Conservation (phyloP, 768 basidiomycete genomes). For the Tulasnella sp. region DNA sequence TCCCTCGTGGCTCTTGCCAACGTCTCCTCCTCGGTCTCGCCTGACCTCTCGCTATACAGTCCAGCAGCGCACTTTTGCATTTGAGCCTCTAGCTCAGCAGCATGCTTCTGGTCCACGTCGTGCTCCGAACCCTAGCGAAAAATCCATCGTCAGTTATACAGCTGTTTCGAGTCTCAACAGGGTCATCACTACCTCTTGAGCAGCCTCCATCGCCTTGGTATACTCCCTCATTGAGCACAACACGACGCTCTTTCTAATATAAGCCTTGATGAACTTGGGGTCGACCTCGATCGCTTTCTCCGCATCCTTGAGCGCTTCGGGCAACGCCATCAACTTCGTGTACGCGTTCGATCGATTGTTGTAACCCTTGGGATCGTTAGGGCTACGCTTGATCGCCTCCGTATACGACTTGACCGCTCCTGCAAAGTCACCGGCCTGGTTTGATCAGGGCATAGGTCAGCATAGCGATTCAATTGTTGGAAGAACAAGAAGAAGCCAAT, state of each 20-base stretch:
- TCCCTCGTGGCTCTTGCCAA: conserved; percentile 92
- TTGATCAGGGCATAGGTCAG: too few relatives aligned
- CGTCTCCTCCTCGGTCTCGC: conserved; percentile 87
- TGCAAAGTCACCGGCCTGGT: conserved; percentile 66
- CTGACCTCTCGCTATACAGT: conserved; percentile 61
- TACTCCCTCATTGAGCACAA: conserved; percentile 86
- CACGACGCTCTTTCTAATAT: conserved; percentile 85
- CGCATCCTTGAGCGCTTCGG: conserved; percentile 93
- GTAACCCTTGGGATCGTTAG: conserved; percentile 81
- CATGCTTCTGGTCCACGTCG: conserved; percentile 75
- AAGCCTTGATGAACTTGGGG: conserved; percentile 84
- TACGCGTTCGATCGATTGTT: conserved; percentile 98
- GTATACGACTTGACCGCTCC: conserved; percentile 84
- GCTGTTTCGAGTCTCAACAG: neutral
- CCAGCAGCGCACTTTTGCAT: conserved; percentile 74
- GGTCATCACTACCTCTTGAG: conserved; percentile 39
- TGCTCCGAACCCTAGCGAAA: conserved; percentile 44
- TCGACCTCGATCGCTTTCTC: conserved; percentile 89
- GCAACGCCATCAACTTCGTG: conserved; percentile 84
- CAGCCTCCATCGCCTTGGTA: conserved; percentile 72
- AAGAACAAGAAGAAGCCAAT: conserved; percentile 4
- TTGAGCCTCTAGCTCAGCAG: conserved; percentile 68
- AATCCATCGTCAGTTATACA: neutral
- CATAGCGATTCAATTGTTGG: neutral
- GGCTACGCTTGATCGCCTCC: conserved; percentile 94